Evolutionary conservation across 2,329 filamentous ascomycete species (phyloP), one percentile per base, ranked within the genome.

Genomic region (Diaporthe vexans): DNA sequence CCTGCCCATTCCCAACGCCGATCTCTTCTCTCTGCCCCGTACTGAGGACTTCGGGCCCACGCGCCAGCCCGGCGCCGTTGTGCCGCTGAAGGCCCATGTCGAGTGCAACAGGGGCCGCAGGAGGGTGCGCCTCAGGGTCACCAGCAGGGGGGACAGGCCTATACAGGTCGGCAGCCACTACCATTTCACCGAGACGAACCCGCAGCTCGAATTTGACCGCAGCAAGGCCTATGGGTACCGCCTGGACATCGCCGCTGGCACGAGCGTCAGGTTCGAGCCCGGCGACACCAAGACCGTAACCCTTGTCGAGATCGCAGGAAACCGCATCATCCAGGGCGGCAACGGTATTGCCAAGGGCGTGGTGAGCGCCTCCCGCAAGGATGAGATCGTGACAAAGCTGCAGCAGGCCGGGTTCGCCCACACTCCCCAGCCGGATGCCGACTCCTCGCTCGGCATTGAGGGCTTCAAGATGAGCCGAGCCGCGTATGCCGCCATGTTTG

Each of bases 101-200:
- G 84, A 85, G 68, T 84, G 98, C 78, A 98, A 95, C 81, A 88
- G 92, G 78, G 93, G 92, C 52, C 89, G 95, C 71, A 92, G 90
- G 83, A 89, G 95, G 75, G 92, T 95, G 77, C 88, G 85, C 75
- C 85, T 98, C 52, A 91, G 88, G 80, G 94, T 98, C 54, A 95
- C 92, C 76, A 98, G 94, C 83, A 94, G 90, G 79, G 96, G 96
- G 9, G 96, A 98, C 83, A 88, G 96, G 43, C 96, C 96, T 1
- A 93, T 98, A 75, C 95, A 98, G 87, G 93, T 95, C 75, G 96
- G 96, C 43, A 97, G 95, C 43, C 96, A 98, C 84, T 98, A 98
- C 83, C 96, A 98, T 84, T 97, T 98, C 82, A 91, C 97, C 80
- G 96, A 98, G 86, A 93, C 92, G n/a, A 98, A 98, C 83, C 94